Evolutionary conservation across 768 basidiomycete species (phyloP).

Genomic region (Podaxis sp.): DNA sequence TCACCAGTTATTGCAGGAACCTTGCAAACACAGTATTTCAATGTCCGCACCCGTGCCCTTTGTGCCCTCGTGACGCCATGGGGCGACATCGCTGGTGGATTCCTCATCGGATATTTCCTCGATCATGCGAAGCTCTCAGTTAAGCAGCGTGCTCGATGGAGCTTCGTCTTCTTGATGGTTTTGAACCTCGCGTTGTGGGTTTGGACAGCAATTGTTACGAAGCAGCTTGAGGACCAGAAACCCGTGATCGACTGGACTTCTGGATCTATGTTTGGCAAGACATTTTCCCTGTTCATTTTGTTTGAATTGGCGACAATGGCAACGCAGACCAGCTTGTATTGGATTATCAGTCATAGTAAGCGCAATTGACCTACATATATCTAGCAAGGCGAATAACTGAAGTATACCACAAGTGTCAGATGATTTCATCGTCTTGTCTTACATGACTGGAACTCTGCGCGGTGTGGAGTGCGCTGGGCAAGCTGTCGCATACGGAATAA

Average conservation of each 20-base stretch:
- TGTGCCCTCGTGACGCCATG: conserved; percentile 30
- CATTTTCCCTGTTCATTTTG: conserved; percentile 29
- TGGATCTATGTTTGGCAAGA: conserved; percentile 26
- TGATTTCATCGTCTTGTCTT: conserved; percentile 32
- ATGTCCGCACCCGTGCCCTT: conserved; percentile 30
- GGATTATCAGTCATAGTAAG: conserved; percentile 33
- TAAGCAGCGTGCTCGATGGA: conserved; percentile 31
- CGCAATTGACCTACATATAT: not conserved
- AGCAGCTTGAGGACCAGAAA: conserved; percentile 27
- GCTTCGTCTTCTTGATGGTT: conserved; percentile 29
- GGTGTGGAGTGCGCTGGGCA: conserved; percentile 34
- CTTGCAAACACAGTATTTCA: conserved; percentile 33
- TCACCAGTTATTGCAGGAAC: conserved; percentile 20
- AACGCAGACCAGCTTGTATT: conserved; percentile 32
- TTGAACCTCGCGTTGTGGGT: conserved; percentile 31
- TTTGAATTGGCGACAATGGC: conserved; percentile 35
- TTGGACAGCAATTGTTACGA: conserved; percentile 32
- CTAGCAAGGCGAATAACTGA: not conserved
- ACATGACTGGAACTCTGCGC: conserved; percentile 34
- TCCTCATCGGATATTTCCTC: conserved; percentile 33
- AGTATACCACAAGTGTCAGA: conserved; percentile 26
- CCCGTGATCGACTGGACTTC: conserved; percentile 36
- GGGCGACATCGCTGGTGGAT: conserved; percentile 29
- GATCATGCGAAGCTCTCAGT: conserved; percentile 28
- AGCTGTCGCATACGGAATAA: conserved; percentile 34